A percentile compares a stretch with the other conserved stretches of the same genome.
Evolutionary conservation across 2,329 filamentous ascomycete genomes (phyloP).

Genomic region (Beauveria scarabaeidicola): DNA sequence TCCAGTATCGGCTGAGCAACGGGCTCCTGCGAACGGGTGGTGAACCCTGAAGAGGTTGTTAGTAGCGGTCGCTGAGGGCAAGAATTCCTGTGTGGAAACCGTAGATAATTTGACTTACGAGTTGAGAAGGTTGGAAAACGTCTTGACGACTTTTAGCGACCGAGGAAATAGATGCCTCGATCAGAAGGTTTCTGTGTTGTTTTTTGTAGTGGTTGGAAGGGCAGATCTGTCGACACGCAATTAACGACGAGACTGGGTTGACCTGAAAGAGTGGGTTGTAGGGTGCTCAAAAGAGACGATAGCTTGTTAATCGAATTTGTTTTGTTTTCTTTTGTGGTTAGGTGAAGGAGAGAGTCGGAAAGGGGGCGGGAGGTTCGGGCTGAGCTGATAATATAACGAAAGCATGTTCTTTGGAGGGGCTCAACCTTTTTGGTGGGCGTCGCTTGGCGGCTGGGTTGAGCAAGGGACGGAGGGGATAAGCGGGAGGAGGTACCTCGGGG

Average conservation of each 20-base stretch:
- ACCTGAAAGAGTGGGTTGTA: neutral
- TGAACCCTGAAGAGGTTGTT: slow-evolving; percentile 54
- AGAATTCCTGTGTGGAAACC: no score
- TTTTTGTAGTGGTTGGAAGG: neutral
- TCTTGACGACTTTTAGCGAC: slow-evolving; percentile 66
- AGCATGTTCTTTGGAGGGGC: slow-evolving; percentile 1
- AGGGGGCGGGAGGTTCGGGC: slow-evolving; percentile 12
- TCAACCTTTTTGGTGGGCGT: slow-evolving; percentile 5
- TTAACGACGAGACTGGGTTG: slow-evolving; percentile 1
- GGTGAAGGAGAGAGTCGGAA: slow-evolving; percentile 11
- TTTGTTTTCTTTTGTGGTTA: slow-evolving; percentile 11
- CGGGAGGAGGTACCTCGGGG: slow-evolving; percentile 1
- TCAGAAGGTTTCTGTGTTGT: slow-evolving; percentile 24
- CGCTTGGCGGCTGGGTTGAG: neutral
- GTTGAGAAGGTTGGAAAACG: slow-evolving; percentile 97
- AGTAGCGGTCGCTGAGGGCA: neutral
- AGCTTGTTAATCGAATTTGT: neutral
- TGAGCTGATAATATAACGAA: slow-evolving; percentile 17
- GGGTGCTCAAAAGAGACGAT: neutral
- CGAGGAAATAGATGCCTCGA: slow-evolving; percentile 44
- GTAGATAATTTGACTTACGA: slow-evolving; percentile 55
- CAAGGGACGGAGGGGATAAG: neutral
- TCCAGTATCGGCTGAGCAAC: slow-evolving; percentile 83
- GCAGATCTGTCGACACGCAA: neutral
- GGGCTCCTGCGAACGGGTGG: slow-evolving; percentile 93